These are phyloP conservation scores for Neonothopanus nambi DNA, from an alignment of 1,284 basidiomycete genomes.

Conservation along the genomic window DNA sequence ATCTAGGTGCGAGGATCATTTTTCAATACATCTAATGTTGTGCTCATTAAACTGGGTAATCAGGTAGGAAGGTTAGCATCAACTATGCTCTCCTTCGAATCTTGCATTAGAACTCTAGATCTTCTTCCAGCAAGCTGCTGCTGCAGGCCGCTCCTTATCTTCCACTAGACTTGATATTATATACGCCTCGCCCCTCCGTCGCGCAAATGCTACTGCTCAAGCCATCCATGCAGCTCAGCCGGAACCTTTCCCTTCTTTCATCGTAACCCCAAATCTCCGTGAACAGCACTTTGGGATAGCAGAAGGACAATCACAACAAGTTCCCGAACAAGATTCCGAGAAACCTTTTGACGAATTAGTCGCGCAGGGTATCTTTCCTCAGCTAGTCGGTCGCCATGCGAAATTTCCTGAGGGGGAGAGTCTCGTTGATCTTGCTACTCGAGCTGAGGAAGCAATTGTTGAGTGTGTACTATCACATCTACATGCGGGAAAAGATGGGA, in stretches of 20 bases:
- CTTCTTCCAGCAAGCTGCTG: slow-evolving; percentile 67
- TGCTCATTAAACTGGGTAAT: slow-evolving; percentile 2
- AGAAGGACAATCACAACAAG: slow-evolving; percentile 63
- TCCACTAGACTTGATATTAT: slow-evolving; percentile 60
- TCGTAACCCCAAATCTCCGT: slow-evolving; percentile 49
- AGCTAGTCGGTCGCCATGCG: slow-evolving; percentile 46
- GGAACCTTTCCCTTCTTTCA: slow-evolving; percentile 51
- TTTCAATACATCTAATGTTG: background rate
- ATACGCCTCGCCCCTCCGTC: slow-evolving; percentile 73
- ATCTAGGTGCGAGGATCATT: slow-evolving; percentile 61
- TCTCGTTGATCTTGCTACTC: slow-evolving; percentile 57
- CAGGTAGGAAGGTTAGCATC: slow-evolving; percentile 31
- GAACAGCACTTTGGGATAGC: slow-evolving; percentile 71
- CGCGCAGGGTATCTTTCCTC: slow-evolving; percentile 49
- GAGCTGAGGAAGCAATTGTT: slow-evolving; percentile 55
- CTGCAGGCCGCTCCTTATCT: slow-evolving; percentile 62
- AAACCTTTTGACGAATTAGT: slow-evolving; percentile 44
- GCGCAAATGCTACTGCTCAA: slow-evolving; percentile 68
- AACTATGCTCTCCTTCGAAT: slow-evolving; percentile 1
- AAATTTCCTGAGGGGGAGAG: slow-evolving; percentile 73
- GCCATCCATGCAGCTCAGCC: slow-evolving; percentile 55
- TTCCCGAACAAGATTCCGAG: slow-evolving; percentile 29
- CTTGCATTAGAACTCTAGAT: background rate
- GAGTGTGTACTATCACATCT: slow-evolving; percentile 64
- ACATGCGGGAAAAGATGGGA: slow-evolving; percentile 29